Evolutionary conservation across 2,329 filamentous ascomycete genomes (phyloP).

Genomic region (Aspergillus cejpii): DNA sequence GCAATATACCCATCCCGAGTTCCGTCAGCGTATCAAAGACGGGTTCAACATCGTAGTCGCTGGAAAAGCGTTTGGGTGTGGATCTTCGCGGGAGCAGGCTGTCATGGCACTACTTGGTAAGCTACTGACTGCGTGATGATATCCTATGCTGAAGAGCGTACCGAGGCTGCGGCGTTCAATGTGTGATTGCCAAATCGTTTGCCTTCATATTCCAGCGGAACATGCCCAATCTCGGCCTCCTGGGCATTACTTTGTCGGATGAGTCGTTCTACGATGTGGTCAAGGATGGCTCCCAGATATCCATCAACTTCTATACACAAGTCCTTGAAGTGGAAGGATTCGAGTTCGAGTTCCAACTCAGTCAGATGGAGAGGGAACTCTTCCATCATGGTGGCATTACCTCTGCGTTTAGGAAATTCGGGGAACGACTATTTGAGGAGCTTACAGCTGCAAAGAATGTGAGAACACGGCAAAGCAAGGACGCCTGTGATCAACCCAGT

Average conservation of each 20-base stretch:
- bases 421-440: slow-evolving; percentile 30
- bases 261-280: slow-evolving; percentile 36
- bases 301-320: slow-evolving; percentile 28
- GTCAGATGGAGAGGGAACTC: slow-evolving; percentile 37
- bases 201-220: slow-evolving; percentile 46
- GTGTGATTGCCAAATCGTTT: slow-evolving; percentile 43
- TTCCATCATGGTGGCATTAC: slow-evolving; percentile 35
- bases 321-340: slow-evolving; percentile 18
- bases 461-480: background rate
- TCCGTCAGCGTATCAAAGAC: slow-evolving; percentile 33
- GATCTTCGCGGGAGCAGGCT: slow-evolving; percentile 43
- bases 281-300: slow-evolving; percentile 32
- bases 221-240: slow-evolving; percentile 41
- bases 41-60: slow-evolving; percentile 42
- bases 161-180: slow-evolving; percentile 28
- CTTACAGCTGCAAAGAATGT: slow-evolving; percentile 13
- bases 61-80: slow-evolving; percentile 43
- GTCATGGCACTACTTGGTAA: slow-evolving; percentile 36
- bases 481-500: background rate
- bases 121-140: background rate
- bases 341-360: slow-evolving; percentile 33
- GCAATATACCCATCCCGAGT: slow-evolving; percentile 37
- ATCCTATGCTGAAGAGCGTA: background rate
- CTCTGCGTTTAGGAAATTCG: slow-evolving; percentile 37
- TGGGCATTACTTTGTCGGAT: slow-evolving; percentile 40